Base-by-base conservation (phyloP, 1,284 basidiomycete genomes). In the Vanrija sp. region DNA sequence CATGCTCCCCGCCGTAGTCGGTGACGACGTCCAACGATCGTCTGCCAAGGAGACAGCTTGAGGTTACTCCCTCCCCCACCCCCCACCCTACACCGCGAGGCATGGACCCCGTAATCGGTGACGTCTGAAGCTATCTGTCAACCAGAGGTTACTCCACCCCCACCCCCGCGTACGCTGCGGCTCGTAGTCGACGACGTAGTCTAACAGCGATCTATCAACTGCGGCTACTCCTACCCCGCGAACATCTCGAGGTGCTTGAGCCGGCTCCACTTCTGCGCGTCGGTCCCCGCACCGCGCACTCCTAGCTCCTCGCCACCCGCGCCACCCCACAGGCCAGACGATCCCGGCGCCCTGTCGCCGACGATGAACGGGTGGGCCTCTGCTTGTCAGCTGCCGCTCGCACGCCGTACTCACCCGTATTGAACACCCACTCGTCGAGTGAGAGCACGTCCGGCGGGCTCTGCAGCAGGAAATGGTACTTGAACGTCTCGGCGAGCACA, bases 401-500 rank as follows among this genome's bases (percentile, higher is more conserved):
- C 8, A 26, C 28, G 21, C 21, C 21, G 9, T 2, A 62, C 69
- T 51, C 14, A 67, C 71, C 79, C n/a, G 80, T 82, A 21, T 80
- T 81, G 54, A 82, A 76, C 38, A 83, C 81, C 61, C 79, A 83
- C 62, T 83, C 79, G 67, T 83, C 82, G 16, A 83, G 73, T 15
- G 78, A 79, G 34, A 83, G 65, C 23, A 80, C 60, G 43, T 80
- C 76, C 0, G 78, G 80, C 19, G 80, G 79, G 15, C 79, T 78
- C 60, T 83, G 82, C 6, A 79, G 64, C 19, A 79, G 65, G 62
- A 71, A 78, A 58, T 78, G 77, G 56, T 79, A 80, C 73, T 78
- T 82, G 78, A 79, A 79, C 25, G 80, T 82, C 69, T 82, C 82
- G 8, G 81, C 82, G 49, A 83, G 76, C 6, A 80, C 78, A 61